phyloP scores from a whole-genome alignment of 2,329 filamentous ascomycete species.

The Trichothecium roseum region DNA sequence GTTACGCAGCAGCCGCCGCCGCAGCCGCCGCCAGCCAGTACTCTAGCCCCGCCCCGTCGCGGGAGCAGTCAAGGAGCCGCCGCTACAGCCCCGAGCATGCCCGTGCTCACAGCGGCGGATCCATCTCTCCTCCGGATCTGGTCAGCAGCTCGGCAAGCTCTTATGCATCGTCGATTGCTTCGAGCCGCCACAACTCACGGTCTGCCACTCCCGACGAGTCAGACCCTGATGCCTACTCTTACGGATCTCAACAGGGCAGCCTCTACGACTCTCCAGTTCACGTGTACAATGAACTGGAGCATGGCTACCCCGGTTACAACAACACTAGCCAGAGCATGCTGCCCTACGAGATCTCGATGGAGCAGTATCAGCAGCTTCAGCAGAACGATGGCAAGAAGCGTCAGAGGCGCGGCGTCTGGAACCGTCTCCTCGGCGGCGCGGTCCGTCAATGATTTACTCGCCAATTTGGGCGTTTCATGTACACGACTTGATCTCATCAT shows the following conservation, averaged over 20 bases:
- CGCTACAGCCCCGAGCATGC: slow-evolving; percentile 28
- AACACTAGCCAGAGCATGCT: slow-evolving; percentile 25
- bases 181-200: slow-evolving; percentile 36
- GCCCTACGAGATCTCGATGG: slow-evolving; percentile 44
- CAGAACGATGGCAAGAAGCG: slow-evolving; percentile 42
- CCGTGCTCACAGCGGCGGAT: slow-evolving; percentile 19
- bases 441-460: slow-evolving; percentile 13
- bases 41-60: slow-evolving; percentile 35
- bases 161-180: slow-evolving; percentile 36
- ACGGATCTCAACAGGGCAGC: slow-evolving; percentile 23
- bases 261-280: slow-evolving; percentile 40
- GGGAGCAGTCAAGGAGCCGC: slow-evolving; percentile 30
- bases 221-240: slow-evolving; percentile 32
- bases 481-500: too few species aligned
- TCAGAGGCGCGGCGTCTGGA: slow-evolving; percentile 40
- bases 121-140: slow-evolving; percentile 35
- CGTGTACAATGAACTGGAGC: slow-evolving; percentile 27
- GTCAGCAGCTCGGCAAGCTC: slow-evolving; percentile 39
- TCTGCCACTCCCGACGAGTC: slow-evolving; percentile 41
- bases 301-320: slow-evolving; percentile 1
- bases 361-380: slow-evolving; percentile 40
- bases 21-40: slow-evolving; percentile 24
- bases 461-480: neutral
- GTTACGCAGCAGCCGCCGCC: slow-evolving; percentile 25
- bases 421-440: slow-evolving; percentile 39